Percentiles rank a stretch among this genome's conserved stretches.
Evolutionary conservation across 1,284 basidiomycete species (phyloP).

Genomic region (Puccinia triticina): DNA sequence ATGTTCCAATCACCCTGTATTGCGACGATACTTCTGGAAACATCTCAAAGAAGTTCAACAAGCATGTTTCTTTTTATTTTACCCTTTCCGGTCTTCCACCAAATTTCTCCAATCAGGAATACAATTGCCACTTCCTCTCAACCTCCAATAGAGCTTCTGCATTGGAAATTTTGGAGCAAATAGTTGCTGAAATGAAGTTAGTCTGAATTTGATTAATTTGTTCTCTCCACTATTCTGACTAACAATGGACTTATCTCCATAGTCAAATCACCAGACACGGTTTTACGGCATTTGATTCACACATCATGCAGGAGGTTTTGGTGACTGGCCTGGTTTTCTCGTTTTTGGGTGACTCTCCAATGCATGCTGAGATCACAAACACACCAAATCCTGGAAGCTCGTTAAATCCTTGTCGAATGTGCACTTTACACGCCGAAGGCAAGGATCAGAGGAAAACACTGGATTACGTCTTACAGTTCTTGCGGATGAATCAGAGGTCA

Average conservation of each 20-base stretch:
- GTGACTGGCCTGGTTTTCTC: too few relatives aligned
- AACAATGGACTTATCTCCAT: too few relatives aligned
- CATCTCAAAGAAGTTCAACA: conserved; percentile 64
- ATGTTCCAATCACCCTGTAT: conserved; percentile 62
- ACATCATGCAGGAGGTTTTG: too few relatives aligned
- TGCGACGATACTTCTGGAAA: conserved; percentile 64
- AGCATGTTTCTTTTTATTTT: conserved; percentile 63
- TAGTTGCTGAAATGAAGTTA: conserved; percentile 59
- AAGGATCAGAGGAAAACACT: not conserved
- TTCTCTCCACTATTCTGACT: not conserved
- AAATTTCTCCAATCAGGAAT: too few relatives aligned
- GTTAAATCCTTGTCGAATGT: not conserved
- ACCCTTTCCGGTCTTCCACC: too few relatives aligned
- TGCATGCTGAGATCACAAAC: too few relatives aligned
- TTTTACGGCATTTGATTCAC: not conserved
- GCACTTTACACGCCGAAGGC: not conserved
- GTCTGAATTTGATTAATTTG: conserved; percentile 21
- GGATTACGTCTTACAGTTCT: not conserved
- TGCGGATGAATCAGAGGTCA: not conserved
- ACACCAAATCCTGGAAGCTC: too few relatives aligned
- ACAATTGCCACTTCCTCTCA: too few relatives aligned
- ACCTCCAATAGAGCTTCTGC: too few relatives aligned
- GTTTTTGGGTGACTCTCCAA: too few relatives aligned
- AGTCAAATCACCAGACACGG: not conserved
- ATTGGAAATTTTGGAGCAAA: conserved; percentile 63